A percentile compares a stretch with the other conserved stretches of the same genome.
Evolutionary conservation across 345 rosid species (phyloP).

Genomic region (Syzygium oleosum): DNA sequence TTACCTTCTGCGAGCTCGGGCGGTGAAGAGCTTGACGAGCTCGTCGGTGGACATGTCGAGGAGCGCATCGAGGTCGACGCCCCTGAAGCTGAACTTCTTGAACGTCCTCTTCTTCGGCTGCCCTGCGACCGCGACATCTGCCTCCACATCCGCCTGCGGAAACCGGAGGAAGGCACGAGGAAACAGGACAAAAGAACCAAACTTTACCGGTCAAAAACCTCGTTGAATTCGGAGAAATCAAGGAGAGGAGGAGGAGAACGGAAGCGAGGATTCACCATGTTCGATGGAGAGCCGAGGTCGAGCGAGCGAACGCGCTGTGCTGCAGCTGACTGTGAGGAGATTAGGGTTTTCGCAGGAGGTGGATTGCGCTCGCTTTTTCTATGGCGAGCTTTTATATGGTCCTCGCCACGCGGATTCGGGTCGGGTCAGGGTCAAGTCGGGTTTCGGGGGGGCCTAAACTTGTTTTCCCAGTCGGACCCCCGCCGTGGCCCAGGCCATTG

Average conservation of each 20-base stretch:
- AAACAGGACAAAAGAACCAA: background rate
- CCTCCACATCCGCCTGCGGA: conserved; percentile 9
- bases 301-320: background rate
- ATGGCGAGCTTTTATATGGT: background rate
- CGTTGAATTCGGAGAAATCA: background rate
- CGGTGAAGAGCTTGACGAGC: conserved; percentile 13
- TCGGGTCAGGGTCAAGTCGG: background rate
- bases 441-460: background rate
- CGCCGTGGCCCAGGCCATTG: background rate
- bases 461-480: background rate
- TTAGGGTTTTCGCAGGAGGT: background rate
- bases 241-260: background rate
- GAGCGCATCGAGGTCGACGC: conserved; percentile 43
- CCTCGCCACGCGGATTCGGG: background rate
- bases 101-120: conserved; percentile 45
- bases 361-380: background rate
- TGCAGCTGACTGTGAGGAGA: background rate
- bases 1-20: conserved; percentile 14
- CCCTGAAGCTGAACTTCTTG: conserved; percentile 44
- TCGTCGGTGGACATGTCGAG: conserved; percentile 30
- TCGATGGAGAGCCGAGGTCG: background rate
- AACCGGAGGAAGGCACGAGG: background rate
- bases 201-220: background rate
- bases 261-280: background rate
- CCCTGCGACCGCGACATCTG: conserved; percentile 3